Conservation (phyloP, 2,329 filamentous ascomycete species). For the Nemania abortiva region DNA sequence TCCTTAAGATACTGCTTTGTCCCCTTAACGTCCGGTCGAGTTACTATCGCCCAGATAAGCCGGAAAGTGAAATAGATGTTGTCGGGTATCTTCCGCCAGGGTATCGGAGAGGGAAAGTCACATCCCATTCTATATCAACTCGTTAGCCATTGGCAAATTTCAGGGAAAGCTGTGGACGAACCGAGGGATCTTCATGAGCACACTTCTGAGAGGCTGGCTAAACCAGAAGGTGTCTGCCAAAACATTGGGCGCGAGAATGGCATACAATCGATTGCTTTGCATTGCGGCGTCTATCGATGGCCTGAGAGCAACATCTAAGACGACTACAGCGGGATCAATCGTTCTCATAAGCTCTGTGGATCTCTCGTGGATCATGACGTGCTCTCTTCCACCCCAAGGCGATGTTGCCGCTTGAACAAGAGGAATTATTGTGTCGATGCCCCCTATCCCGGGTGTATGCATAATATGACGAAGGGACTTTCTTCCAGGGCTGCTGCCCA, state of each 20-base stretch:
- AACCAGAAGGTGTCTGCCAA: conserved; percentile 39
- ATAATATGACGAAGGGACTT: conserved; percentile 26
- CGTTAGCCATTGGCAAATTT: conserved; percentile 28
- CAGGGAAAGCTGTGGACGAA: conserved; percentile 28
- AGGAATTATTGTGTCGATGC: conserved; percentile 34
- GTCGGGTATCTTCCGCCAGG: conserved; percentile 42
- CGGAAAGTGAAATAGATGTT: conserved; percentile 42
- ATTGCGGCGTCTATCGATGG: conserved; percentile 42
- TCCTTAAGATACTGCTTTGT: conserved; percentile 35
- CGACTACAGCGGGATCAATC: conserved; percentile 41
- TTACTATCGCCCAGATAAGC: conserved; percentile 34
- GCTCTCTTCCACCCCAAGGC: conserved; percentile 40
- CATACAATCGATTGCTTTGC: conserved; percentile 40
- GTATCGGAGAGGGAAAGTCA: conserved; percentile 42
- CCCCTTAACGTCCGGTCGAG: conserved; percentile 29
- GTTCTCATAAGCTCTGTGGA: conserved; percentile 34
- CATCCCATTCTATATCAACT: conserved; percentile 34
- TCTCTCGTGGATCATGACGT: conserved; percentile 37
- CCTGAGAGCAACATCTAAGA: conserved; percentile 40
- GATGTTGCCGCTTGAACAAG: conserved; percentile 36
- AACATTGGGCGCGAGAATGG: conserved; percentile 39
- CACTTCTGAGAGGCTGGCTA: conserved; percentile 36
- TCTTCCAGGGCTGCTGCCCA: conserved; percentile 14
- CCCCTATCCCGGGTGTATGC: conserved; percentile 37
- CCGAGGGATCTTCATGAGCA: conserved; percentile 43